These are phyloP conservation scores for Stylonectria norvegica DNA, from an alignment of 2,329 filamentous ascomycete genomes.

Conservation along the genomic window DNA sequence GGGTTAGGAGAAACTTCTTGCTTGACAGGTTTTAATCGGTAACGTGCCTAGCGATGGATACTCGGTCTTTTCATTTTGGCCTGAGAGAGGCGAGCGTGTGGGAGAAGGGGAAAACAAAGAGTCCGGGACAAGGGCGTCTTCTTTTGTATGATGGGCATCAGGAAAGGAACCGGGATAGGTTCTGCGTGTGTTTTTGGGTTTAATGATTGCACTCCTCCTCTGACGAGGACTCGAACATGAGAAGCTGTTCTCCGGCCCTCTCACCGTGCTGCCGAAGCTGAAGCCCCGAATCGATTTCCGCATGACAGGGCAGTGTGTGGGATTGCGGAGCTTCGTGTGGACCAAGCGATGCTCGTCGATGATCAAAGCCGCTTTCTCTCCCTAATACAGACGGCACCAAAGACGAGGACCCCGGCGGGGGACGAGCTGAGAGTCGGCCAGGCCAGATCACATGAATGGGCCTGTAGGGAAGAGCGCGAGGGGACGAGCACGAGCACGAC, in stretches of 20 bases:
- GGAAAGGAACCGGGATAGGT: slow-evolving; percentile 6
- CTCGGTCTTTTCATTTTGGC: slow-evolving; percentile 3
- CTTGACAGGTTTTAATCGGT: neutral
- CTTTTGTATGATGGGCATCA: slow-evolving; percentile 15
- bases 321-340: slow-evolving; percentile 3
- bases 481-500: neutral
- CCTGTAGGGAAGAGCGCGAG: neutral
- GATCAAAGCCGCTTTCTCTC: slow-evolving; percentile 7
- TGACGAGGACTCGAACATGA: slow-evolving; percentile 2
- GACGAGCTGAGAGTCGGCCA: neutral
- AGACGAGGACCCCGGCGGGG: slow-evolving; percentile 5
- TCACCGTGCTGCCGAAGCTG: neutral
- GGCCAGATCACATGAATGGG: neutral
- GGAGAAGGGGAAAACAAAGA: neutral
- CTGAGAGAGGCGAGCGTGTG: slow-evolving; percentile 1
- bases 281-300: neutral
- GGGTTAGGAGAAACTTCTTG: neutral
- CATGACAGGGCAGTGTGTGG: slow-evolving; percentile 1
- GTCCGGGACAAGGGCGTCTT: slow-evolving; percentile 4
- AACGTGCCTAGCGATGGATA: neutral
- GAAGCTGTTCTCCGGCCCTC: neutral
- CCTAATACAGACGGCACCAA: slow-evolving; percentile 5
- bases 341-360: slow-evolving; percentile 5
- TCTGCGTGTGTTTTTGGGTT: slow-evolving; percentile 2
- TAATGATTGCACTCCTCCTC: slow-evolving; percentile 10